Evolutionary conservation across 495 filamentous ascomycete genomes (phyloP).

Genomic region (Pyrenula aspistea): DNA sequence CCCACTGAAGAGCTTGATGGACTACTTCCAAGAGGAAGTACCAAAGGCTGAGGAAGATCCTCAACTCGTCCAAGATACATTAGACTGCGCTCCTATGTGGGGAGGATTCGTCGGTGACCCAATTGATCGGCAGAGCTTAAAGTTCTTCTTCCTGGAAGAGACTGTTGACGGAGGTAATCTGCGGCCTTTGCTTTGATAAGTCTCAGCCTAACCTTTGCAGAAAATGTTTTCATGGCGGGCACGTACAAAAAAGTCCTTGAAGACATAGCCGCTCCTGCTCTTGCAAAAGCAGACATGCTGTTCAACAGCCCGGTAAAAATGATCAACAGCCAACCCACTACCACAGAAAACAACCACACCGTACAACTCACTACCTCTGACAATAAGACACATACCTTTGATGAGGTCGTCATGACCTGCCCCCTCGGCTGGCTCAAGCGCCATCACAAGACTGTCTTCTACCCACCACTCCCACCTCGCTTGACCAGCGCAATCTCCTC

Average conservation of each 20-base stretch:
- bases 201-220: slow-evolving; percentile 24
- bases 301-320: slow-evolving; percentile 39
- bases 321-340: slow-evolving; percentile 24
- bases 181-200: neutral
- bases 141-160: slow-evolving; percentile 92
- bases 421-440: slow-evolving; percentile 85
- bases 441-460: slow-evolving; percentile 52
- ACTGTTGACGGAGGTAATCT: slow-evolving; percentile 75
- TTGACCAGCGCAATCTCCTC: slow-evolving; percentile 59
- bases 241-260: slow-evolving; percentile 72
- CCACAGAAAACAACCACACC: slow-evolving; percentile 8
- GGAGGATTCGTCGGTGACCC: slow-evolving; percentile 77
- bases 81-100: slow-evolving; percentile 67
- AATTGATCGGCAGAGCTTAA: slow-evolving; percentile 68
- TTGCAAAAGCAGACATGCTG: slow-evolving; percentile 50
- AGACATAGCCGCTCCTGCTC: slow-evolving; percentile 49
- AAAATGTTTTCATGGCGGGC: slow-evolving; percentile 78
- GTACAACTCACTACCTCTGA: slow-evolving; percentile 43
- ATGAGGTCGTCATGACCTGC: slow-evolving; percentile 74
- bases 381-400: slow-evolving; percentile 47
- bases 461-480: slow-evolving; percentile 52
- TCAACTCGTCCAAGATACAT: slow-evolving; percentile 37
- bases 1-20: slow-evolving; percentile 52
- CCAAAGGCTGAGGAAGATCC: slow-evolving; percentile 37
- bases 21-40: slow-evolving; percentile 63